Conservation (phyloP, 371 early-diverging fungal species). For the Chytridium lagenaria region DNA sequence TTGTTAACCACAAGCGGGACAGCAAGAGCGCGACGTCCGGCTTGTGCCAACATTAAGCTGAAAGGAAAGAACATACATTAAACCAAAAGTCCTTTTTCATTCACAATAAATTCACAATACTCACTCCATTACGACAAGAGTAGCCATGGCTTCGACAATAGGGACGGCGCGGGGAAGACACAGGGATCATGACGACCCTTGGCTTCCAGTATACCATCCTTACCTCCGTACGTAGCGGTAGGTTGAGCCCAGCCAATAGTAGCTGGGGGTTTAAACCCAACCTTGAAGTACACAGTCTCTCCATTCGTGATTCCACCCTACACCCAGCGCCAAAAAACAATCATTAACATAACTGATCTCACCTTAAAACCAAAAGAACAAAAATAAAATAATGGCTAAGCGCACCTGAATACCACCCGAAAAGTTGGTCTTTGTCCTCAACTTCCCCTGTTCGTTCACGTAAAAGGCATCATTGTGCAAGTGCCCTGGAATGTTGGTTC, state of each 20-base stretch:
- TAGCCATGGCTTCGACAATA: conserved; percentile 97
- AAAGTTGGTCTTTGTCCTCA: conserved; percentile 89
- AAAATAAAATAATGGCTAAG: conserved; percentile 1
- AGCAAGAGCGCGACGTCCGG: background rate
- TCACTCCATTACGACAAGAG: conserved; percentile 90
- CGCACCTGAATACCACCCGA: conserved; percentile 91
- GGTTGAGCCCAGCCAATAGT: conserved; percentile 90
- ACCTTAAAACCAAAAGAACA: conserved; percentile 9
- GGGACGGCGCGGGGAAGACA: conserved; percentile 95
- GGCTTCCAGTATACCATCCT: conserved; percentile 81
- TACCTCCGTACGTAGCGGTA: conserved; percentile 87
- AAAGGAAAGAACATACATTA: background rate
- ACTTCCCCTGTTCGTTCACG: conserved; percentile 53
- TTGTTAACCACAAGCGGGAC: background rate
- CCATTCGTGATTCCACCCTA: conserved; percentile 96
- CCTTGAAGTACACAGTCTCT: conserved; percentile 93
- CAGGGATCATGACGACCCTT: conserved; percentile 98
- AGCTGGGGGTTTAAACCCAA: conserved; percentile 96
- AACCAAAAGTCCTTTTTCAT: no score
- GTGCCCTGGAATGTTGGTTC: conserved; percentile 85
- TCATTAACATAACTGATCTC: background rate
- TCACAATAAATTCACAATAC: conserved; percentile 13
- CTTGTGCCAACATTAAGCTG: background rate
- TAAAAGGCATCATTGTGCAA: conserved; percentile 94
- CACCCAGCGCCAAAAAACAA: background rate